These are phyloP conservation scores for Austroboletus festivus DNA, from an alignment of 768 basidiomycete species.

Conservation along the genomic window DNA sequence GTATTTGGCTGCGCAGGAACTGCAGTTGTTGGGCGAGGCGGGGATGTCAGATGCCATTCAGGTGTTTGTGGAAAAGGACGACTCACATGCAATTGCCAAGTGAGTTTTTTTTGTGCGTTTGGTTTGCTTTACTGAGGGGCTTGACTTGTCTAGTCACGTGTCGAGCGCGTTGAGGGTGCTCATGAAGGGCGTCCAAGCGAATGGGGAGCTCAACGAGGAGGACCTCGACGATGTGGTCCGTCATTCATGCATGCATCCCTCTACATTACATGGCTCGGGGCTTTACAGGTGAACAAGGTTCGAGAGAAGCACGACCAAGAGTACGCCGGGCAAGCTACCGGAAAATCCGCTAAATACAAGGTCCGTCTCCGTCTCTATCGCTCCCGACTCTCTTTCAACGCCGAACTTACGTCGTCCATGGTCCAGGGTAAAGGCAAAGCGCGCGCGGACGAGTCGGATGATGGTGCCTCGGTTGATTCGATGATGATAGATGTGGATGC, in stretches of 20 bases:
- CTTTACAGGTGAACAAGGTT: conserved; percentile 58
- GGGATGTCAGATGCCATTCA: conserved; percentile 95
- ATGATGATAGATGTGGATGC: conserved; percentile 76
- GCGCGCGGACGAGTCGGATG: conserved; percentile 51
- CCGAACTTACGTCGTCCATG: not conserved
- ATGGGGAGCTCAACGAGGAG: conserved; percentile 66
- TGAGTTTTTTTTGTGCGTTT: conserved; percentile 39
- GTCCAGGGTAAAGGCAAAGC: conserved; percentile 52
- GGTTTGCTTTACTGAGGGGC: too few relatives aligned
- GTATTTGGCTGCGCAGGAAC: conserved; percentile 87
- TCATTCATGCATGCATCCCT: conserved; percentile 1
- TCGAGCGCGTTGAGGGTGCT: conserved; percentile 52
- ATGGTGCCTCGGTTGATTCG: conserved; percentile 52
- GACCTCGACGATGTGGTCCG: conserved; percentile 71
- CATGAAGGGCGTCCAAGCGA: conserved; percentile 66
- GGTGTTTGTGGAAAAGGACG: conserved; percentile 96
- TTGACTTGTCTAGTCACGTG: conserved; percentile 56
- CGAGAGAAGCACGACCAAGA: conserved; percentile 67
- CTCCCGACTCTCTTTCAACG: not conserved
- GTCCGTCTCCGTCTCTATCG: conserved; percentile 29
- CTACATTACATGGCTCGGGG: not conserved
- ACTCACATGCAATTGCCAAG: conserved; percentile 87
- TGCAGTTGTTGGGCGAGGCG: conserved; percentile 85
- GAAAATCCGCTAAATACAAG: conserved; percentile 42
- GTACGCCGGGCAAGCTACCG: conserved; percentile 47